These are phyloP conservation scores for Ustulina deusta DNA, from an alignment of 2,329 filamentous ascomycete species.

Conservation along the genomic window DNA sequence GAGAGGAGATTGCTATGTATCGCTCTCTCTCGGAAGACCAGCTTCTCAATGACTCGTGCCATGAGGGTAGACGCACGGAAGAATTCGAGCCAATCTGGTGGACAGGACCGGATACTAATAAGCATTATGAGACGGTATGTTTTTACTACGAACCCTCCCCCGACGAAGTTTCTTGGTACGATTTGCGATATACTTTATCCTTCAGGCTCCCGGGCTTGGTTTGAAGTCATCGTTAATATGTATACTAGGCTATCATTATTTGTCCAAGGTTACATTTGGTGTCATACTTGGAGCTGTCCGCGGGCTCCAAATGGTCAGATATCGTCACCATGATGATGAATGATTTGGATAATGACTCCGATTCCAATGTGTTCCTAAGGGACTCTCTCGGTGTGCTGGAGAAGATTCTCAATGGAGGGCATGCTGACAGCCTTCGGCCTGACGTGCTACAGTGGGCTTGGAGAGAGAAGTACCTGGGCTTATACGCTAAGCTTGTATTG, in stretches of 20 bases:
- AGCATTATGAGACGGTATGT: neutral
- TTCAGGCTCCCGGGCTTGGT: neutral
- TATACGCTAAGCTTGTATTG: neutral
- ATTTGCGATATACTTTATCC: neutral
- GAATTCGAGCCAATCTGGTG: neutral
- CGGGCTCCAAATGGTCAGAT: neutral
- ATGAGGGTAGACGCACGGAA: neutral
- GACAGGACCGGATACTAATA: neutral
- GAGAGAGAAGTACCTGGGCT: neutral
- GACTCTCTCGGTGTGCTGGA: neutral
- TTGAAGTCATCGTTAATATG: neutral
- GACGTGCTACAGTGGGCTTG: conserved; percentile 14
- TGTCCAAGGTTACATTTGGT: neutral
- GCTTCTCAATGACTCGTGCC: neutral
- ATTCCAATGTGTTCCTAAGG: too few relatives aligned
- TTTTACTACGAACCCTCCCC: neutral
- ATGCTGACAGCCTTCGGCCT: too few relatives aligned
- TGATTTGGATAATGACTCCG: neutral
- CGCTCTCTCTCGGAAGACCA: neutral
- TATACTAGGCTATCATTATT: neutral
- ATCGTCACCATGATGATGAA: neutral
- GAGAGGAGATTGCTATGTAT: neutral
- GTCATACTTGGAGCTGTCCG: neutral
- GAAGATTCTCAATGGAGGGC: neutral
- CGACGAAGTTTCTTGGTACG: neutral